Percentiles rank a stretch among this genome's conserved stretches.
These are phyloP conservation scores for Phaeosphaeriaceae sp. DNA, from an alignment of 2,329 filamentous ascomycete species.

Conservation along the genomic window DNA sequence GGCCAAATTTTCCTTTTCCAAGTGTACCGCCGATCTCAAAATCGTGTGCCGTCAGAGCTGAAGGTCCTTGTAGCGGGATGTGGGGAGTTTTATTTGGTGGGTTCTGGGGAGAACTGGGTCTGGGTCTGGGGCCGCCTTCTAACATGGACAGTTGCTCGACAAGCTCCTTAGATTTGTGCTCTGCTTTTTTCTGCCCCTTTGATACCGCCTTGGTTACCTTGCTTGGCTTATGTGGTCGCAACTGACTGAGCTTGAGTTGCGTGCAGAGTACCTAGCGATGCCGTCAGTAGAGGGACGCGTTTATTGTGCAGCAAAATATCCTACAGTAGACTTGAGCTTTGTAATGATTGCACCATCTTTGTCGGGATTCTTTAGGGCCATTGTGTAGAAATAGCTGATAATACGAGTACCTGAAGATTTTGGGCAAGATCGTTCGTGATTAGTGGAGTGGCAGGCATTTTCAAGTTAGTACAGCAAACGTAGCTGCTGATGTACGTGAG, in stretches of 20 bases:
- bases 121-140: background rate
- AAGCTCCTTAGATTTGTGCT: no score
- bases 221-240: no score
- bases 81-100: background rate
- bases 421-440: no score
- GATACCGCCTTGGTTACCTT: no score
- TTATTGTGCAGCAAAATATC: background rate
- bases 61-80: background rate
- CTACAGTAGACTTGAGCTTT: background rate
- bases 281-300: no score
- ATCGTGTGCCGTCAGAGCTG: constrained; percentile 61
- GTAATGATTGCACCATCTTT: background rate
- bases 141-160: constrained; percentile 2
- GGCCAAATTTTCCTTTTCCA: constrained; percentile 83
- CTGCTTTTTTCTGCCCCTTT: no score
- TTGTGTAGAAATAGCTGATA: background rate
- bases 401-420: no score
- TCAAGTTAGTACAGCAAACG: no score
- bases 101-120: background rate
- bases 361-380: background rate
- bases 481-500: no score
- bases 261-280: no score
- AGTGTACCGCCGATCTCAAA: constrained; percentile 84
- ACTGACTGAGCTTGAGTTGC: no score
- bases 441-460: no score